Evolutionary conservation across 306 rosid species (phyloP).

Genomic region (Dalbergia cultrata): DNA sequence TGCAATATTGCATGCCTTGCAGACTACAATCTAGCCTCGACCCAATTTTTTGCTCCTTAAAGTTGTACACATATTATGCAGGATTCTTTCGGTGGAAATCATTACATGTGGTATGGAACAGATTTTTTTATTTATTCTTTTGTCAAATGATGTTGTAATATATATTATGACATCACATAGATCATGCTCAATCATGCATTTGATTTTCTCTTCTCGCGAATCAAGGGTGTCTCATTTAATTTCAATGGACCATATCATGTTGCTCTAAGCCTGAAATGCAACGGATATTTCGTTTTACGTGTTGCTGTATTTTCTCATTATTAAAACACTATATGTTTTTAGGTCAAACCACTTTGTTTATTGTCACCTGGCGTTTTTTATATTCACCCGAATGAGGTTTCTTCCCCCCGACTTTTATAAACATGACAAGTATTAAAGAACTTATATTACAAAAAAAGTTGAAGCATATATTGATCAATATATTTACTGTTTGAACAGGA

Average conservation of each 20-base stretch:
- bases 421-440: not conserved
- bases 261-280: not conserved
- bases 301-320: not conserved
- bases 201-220: not conserved
- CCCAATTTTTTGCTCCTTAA: too few relatives aligned
- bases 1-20: too few relatives aligned
- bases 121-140: not conserved
- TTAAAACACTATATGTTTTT: not conserved
- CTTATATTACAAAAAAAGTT: not conserved
- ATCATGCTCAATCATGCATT: not conserved
- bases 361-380: not conserved
- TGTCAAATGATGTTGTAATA: not conserved
- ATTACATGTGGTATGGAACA: not conserved
- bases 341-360: not conserved
- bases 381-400: not conserved
- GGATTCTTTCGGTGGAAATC: not conserved
- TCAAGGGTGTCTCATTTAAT: not conserved
- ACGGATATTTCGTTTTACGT: too few relatives aligned
- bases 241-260: not conserved
- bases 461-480: not conserved
- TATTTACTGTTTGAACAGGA: not conserved
- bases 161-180: not conserved
- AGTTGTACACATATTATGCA: not conserved
- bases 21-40: too few relatives aligned
- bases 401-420: not conserved